Base-by-base conservation (phyloP, 2,329 filamentous ascomycete genomes). In the Fragosphaeria purpurea region DNA sequence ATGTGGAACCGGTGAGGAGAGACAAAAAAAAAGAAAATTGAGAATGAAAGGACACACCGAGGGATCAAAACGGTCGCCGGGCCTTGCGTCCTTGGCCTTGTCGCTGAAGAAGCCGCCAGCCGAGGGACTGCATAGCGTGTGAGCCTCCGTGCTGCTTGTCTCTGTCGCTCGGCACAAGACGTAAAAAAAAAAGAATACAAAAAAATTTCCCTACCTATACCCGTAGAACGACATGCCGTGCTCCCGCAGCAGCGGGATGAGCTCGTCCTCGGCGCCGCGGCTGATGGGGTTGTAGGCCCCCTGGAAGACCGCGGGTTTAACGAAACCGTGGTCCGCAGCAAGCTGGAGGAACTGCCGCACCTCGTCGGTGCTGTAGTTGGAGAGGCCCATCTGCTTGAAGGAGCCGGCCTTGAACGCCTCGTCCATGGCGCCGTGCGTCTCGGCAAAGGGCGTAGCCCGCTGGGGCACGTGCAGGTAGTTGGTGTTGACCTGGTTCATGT, bases 381-480 rank as follows among this genome's bases (percentile, higher is more conserved):
- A 67, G 9, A 72, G 55, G 6, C 67, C 70, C 10, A 71, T 64
- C 13, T 61, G 57, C 51, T 62, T 58, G 53, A 72, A 70, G 43
- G 65, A 67, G 48, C 69, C 68, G 41, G 66, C 58, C 8, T 55
- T 50, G 54, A 65, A 61, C 5, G 65, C 60, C 32, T 65, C 56
- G 53, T 70, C 56, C 52, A 71, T 62, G 6, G 65, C 67, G 31
- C 56, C 55, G 30, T 61, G 59, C 2, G 67, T 69, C 38, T 70
- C 64, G 39, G 64, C 62, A 44, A 69, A 64, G 1, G 69, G 68
- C 4, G 65, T 68, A 12, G 60, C 54, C n/a, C 63, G 59, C 55
- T 71, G 68, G 8, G 69, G 69, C 8, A 61, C 62, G 52, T 71
- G 69, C 39, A 71, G 62, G 55, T 69, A 72, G 61, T 67, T 68